These are phyloP conservation scores for Spizellomyces punctatus DNA, from an alignment of 192 early-diverging fungal species.

Conservation along the genomic window DNA sequence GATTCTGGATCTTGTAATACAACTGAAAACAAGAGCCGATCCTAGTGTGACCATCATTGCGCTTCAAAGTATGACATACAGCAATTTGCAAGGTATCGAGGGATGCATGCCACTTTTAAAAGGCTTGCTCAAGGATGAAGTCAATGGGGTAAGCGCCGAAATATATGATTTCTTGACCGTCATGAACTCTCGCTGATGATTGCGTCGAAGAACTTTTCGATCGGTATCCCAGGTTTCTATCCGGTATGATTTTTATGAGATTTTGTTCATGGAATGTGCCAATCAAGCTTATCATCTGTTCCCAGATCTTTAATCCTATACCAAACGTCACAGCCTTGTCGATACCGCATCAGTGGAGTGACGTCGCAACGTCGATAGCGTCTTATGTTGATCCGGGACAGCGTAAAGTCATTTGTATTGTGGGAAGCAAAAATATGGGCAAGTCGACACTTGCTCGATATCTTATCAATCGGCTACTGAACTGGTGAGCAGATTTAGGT, in stretches of 20 bases:
- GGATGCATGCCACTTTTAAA: too few species aligned
- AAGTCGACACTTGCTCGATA: conserved; percentile 88
- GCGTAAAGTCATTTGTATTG: conserved; percentile 56
- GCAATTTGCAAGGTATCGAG: neutral
- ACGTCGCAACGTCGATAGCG: conserved; percentile 13
- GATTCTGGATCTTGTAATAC: conserved; percentile 9
- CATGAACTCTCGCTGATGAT: too few species aligned
- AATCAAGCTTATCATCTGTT: conserved; percentile 7
- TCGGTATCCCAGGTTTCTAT: too few species aligned
- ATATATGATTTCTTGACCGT: too few species aligned
- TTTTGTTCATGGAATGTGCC: too few species aligned
- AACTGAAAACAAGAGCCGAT: neutral
- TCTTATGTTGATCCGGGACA: conserved; percentile 1
- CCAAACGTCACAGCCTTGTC: conserved; percentile 28
- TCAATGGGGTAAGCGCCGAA: too few species aligned
- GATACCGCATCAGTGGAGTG: conserved; percentile 46
- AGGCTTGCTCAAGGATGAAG: too few species aligned
- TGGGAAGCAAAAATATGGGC: conserved; percentile 80
- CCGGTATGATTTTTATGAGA: too few species aligned
- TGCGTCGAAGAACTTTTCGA: too few species aligned
- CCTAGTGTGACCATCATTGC: neutral
- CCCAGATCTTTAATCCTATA: conserved; percentile 17
- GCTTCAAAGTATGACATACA: conserved; percentile 33
- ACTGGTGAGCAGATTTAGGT: conserved; percentile 47
- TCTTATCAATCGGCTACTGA: conserved; percentile 75